Base-by-base conservation (phyloP, 106 monocot species). In the Dendrobium huoshanense region DNA sequence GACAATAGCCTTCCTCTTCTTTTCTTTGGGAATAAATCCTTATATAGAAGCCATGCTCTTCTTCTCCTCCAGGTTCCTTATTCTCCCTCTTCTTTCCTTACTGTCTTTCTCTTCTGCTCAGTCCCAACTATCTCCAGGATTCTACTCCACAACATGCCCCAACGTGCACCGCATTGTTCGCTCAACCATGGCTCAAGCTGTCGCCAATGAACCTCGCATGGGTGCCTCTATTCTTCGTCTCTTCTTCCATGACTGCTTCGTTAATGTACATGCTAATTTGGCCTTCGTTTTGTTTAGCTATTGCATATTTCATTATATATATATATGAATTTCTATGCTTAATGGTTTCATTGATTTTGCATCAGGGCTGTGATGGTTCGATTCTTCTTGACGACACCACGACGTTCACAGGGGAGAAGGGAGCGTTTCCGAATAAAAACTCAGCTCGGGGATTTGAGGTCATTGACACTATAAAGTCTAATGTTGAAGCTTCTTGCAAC, bases 361-460 rank as follows among this genome's bases (percentile, higher is more conserved):
- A 7, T 20, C 55, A 83, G 83, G 83, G 83, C 17, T 83, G 83
- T 55, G 83, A 83, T 56, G 83, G 55, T 1, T 83, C 83, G 44
- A 68, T 78, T 19, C 70, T 83, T 16, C 83, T 83, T 10, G 83
- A 83, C 20, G 83, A 83, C 83, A 78, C 42, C 40, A 16, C 72
- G 18, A 83, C 68, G 31, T 73, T 83, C 55, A 55, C 78, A 3
- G 83, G 83, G 16, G 83, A 83, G 73, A 78, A 83, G 83, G 55
- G 72, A 18, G 83, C 83, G 41, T 51, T 44, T 2, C 80, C 80
- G 9, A 85, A 85, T 68, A 67, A 67, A 7, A 85, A 85, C 55
- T 85, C 85, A 4, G 54, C 68, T 9, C 77, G 85, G 16, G 85
- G 85, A 8, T 85, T 80, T 48, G 81, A 85, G 6, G 85, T 85